Evolutionary conservation across 2,329 filamentous ascomycete species (phyloP).

Genomic region (Claviceps maximensis): DNA sequence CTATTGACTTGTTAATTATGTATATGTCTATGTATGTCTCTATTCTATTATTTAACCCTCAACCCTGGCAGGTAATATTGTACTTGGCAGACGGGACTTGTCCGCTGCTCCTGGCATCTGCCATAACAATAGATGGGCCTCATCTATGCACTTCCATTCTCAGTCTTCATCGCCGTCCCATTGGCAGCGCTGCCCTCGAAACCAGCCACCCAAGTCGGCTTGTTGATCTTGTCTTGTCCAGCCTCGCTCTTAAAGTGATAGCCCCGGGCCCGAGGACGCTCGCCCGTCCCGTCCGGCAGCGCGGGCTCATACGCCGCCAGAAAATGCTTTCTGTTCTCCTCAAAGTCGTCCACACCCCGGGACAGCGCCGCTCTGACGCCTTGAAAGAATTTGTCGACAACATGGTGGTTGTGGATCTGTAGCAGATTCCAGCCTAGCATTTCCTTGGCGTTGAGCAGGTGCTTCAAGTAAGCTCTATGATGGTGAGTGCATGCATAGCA

Average conservation of each 20-base stretch:
- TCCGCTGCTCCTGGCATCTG: too few relatives aligned
- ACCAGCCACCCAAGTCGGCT: slow-evolving; percentile 45
- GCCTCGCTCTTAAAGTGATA: slow-evolving; percentile 68
- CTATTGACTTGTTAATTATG: too few relatives aligned
- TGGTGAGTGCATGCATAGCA: slow-evolving; percentile 80
- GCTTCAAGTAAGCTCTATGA: slow-evolving; percentile 76
- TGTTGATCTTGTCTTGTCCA: slow-evolving; percentile 53
- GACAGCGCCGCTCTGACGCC: slow-evolving; percentile 53
- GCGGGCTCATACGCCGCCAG: slow-evolving; percentile 48
- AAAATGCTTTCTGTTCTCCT: slow-evolving; percentile 32
- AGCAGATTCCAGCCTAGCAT: slow-evolving; percentile 94
- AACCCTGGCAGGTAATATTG: too few relatives aligned
- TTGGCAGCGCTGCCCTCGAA: background rate
- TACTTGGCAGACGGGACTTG: too few relatives aligned
- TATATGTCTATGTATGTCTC: too few relatives aligned
- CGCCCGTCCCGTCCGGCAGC: slow-evolving; percentile 60
- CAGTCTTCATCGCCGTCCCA: background rate
- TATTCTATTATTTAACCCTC: too few relatives aligned
- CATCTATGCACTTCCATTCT: background rate
- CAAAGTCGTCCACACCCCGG: slow-evolving; percentile 45
- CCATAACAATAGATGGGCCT: too few relatives aligned
- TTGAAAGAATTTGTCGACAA: slow-evolving; percentile 60
- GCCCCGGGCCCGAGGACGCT: slow-evolving; percentile 66
- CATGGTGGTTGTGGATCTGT: slow-evolving; percentile 79
- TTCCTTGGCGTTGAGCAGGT: slow-evolving; percentile 79